These are phyloP conservation scores for Rhizopus delemar DNA, from an alignment of 371 early-diverging fungal genomes.

Conservation along the genomic window DNA sequence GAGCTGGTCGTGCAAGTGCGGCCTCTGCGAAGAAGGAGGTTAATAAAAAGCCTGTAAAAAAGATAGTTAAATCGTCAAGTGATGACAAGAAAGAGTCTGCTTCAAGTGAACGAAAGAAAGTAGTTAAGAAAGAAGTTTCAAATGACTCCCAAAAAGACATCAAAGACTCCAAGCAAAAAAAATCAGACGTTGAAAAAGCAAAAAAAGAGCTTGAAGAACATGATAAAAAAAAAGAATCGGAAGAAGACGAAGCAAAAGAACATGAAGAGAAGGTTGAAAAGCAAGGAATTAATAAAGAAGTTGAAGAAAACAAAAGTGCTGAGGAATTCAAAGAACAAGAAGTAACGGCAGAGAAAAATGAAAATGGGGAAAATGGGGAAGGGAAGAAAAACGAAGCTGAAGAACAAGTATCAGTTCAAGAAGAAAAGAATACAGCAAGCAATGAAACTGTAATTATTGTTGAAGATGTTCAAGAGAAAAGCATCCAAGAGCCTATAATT, in stretches of 20 bases:
- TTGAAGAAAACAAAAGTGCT: slow-evolving; percentile 1
- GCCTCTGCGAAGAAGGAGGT: background rate
- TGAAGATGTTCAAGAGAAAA: slow-evolving; percentile 11
- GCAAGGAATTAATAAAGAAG: background rate
- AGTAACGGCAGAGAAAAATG: background rate
- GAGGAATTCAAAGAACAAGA: slow-evolving; percentile 2
- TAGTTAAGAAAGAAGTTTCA: slow-evolving; percentile 2
- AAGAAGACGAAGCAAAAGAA: background rate
- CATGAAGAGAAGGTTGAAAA: background rate
- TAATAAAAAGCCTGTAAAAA: background rate
- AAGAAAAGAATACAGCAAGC: background rate
- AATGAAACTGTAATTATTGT: slow-evolving; percentile 1
- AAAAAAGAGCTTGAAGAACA: background rate
- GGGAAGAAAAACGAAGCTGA: slow-evolving; percentile 1
- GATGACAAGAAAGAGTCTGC: background rate
- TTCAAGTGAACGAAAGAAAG: background rate
- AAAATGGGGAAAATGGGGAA: slow-evolving; percentile 3
- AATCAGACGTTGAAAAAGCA: background rate
- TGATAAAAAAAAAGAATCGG: background rate
- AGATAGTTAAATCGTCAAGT: background rate
- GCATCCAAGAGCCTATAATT: slow-evolving; percentile 22
- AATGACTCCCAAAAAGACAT: background rate
- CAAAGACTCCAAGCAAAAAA: background rate
- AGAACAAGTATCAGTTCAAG: background rate
- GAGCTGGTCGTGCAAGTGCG: background rate